Base-by-base conservation (phyloP, 179 eudicot genomes). In the Silene coronaria region DNA sequence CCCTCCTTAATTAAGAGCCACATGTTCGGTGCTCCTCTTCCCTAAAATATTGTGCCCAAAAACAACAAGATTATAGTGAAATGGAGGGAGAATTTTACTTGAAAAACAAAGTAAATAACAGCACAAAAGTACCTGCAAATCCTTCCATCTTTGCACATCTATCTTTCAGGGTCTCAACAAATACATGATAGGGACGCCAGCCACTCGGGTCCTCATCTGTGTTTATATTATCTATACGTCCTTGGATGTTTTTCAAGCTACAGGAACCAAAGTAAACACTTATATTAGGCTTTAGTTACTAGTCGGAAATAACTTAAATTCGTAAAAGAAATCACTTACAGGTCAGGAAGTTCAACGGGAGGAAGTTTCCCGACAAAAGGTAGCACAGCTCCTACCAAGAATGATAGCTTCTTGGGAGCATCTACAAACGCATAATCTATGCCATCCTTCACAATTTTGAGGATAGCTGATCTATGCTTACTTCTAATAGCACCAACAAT, bases 121-220 rank as follows among this genome's bases (percentile, higher is more conserved):
- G 63, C 34, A 64, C 34, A 80, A 2, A 22, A 61, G 45, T 81
- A 92, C 98, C 98, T 88, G 85, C 88, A 72, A 83, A 71, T 61
- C 85, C 93, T 83, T 96, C 99, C 80, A 76, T 84, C 83, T 89
- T 96, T 9, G 82, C 84, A 86, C 87, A 91, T 80, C 91, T 96
- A 80, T 93, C 97, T 27, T 83, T 85, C 60, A 96, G 75, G 73
- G 76, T 76, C 68, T 91, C 91, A 53, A 89, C 83, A 84, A 96
- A 95, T 26, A 79, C 76, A 79, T 82, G 83, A 81, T 88, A 93
- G 21, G 97, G 90, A 28, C 91, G 91, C 99, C 97, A 96, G 28
- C 97, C 92, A 86, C 97, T 92, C 36, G 97, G 97, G 82, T 96
- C 90, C 77, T 87, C 88, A 83, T 91, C 97, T 19, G 87, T 91